A percentile compares a stretch with the other conserved stretches of the same genome.
Conservation (phyloP, 2,329 filamentous ascomycete species). For the Xylariaceae sp. region DNA sequence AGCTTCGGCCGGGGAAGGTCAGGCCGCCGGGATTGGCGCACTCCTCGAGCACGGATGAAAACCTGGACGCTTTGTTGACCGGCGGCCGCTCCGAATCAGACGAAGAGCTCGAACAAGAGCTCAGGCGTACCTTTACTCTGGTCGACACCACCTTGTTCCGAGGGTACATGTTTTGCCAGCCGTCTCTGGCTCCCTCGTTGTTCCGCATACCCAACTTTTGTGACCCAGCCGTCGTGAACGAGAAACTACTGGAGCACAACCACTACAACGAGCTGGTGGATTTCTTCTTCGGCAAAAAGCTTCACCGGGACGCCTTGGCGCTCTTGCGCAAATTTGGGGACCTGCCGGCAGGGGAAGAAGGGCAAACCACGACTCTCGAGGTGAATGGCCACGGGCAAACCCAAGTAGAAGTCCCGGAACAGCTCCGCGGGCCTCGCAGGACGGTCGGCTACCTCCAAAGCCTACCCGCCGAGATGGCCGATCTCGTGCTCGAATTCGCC, state of each 20-base stretch:
- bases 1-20: conserved; percentile 47
- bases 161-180: conserved; percentile 88
- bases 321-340: conserved; percentile 73
- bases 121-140: conserved; percentile 71
- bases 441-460: conserved; percentile 89
- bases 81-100: conserved; percentile 45
- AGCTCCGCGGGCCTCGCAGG: conserved; percentile 71
- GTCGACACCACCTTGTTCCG: conserved; percentile 94
- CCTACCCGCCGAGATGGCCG: conserved; percentile 78
- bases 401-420: conserved; percentile 29
- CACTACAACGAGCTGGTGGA: conserved; percentile 94
- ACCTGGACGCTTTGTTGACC: conserved; percentile 31
- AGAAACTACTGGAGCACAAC: conserved; percentile 80
- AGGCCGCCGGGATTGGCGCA: conserved; percentile 41
- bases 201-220: conserved; percentile 98
- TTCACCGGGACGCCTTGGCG: conserved; percentile 82
- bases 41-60: conserved; percentile 20
- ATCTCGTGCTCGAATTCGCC: conserved; percentile 85
- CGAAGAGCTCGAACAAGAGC: conserved; percentile 61
- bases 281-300: conserved; percentile 91
- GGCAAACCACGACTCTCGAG: conserved; percentile 33
- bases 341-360: conserved; percentile 33
- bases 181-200: conserved; percentile 76
- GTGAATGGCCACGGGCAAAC: conserved; percentile 24
- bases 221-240: conserved; percentile 90